These are phyloP conservation scores for Phaffia australis DNA, from an alignment of 768 basidiomycete genomes.

Conservation along the genomic window DNA sequence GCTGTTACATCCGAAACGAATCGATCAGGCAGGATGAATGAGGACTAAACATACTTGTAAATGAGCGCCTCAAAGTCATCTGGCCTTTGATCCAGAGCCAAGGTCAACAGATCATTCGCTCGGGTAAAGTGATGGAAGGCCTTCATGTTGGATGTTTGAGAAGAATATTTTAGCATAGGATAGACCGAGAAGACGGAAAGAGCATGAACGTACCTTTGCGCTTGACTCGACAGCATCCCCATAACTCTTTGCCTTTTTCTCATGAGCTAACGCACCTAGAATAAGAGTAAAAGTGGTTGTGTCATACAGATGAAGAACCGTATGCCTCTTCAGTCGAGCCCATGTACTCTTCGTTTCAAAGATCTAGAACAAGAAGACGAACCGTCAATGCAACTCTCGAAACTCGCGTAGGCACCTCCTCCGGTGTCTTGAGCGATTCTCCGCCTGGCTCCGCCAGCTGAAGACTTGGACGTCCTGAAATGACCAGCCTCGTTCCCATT, in stretches of 20 bases:
- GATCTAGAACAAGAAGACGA: not conserved
- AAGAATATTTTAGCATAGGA: not conserved
- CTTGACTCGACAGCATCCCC: constrained; percentile 6
- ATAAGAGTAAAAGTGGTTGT: not conserved
- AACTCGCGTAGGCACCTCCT: constrained; percentile 1
- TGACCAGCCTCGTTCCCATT: too few species aligned
- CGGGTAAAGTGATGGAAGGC: constrained; percentile 36
- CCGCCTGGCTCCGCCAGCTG: too few species aligned
- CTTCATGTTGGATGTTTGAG: not conserved
- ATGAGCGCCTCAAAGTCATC: constrained; percentile 31
- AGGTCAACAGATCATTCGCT: constrained; percentile 33
- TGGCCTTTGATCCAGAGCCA: constrained; percentile 30
- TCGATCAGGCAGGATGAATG: too few species aligned
- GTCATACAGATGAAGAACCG: not conserved
- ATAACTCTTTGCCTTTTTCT: constrained; percentile 21
- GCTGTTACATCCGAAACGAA: too few species aligned
- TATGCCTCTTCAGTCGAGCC: not conserved
- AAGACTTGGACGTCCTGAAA: too few species aligned
- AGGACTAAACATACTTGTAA: constrained; percentile 25
- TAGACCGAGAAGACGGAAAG: not conserved
- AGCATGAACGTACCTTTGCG: constrained; percentile 9
- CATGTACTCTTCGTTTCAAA: too few species aligned
- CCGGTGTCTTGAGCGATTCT: too few species aligned
- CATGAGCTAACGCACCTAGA: constrained; percentile 18
- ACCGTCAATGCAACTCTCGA: constrained; percentile 13